Conservation (phyloP, 768 basidiomycete species). For the Pleurotus ostreatus region DNA sequence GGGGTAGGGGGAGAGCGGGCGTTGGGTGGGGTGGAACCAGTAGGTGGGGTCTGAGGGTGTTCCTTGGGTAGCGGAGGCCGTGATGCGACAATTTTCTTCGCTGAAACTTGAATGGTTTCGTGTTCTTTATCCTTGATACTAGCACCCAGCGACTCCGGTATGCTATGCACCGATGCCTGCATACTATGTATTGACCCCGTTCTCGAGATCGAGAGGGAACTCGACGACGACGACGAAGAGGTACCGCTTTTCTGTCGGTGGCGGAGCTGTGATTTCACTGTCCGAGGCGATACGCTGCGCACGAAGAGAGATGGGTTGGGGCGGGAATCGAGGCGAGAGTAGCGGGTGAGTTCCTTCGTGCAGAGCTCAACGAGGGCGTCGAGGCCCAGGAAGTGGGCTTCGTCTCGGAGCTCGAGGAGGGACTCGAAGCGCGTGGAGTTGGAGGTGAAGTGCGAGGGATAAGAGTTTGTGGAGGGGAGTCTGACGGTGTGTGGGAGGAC, state of each 20-base stretch:
- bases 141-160: slow-evolving; percentile 35
- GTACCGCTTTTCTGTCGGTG: slow-evolving; percentile 16
- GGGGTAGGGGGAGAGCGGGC: slow-evolving; percentile 37
- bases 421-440: slow-evolving; percentile 52
- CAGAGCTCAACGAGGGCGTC: slow-evolving; percentile 63
- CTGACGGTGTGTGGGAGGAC: slow-evolving; percentile 59
- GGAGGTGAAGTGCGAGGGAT: slow-evolving; percentile 22
- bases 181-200: slow-evolving; percentile 39
- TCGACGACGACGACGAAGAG: slow-evolving; percentile 9
- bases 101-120: not conserved
- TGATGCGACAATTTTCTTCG: not conserved
- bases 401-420: slow-evolving; percentile 74
- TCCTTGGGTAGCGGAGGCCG: not conserved
- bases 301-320: not conserved
- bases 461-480: slow-evolving; percentile 18
- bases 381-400: slow-evolving; percentile 73
- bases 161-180: slow-evolving; percentile 53
- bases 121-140: not conserved
- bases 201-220: slow-evolving; percentile 16
- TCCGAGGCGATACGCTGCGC: not conserved
- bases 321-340: slow-evolving; percentile 18
- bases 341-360: slow-evolving; percentile 56
- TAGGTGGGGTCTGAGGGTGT: not conserved
- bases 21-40: slow-evolving; percentile 12
- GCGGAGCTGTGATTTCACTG: not conserved